Conservation (phyloP, 2,329 filamentous ascomycete genomes). For the Epichloe hybrida region DNA sequence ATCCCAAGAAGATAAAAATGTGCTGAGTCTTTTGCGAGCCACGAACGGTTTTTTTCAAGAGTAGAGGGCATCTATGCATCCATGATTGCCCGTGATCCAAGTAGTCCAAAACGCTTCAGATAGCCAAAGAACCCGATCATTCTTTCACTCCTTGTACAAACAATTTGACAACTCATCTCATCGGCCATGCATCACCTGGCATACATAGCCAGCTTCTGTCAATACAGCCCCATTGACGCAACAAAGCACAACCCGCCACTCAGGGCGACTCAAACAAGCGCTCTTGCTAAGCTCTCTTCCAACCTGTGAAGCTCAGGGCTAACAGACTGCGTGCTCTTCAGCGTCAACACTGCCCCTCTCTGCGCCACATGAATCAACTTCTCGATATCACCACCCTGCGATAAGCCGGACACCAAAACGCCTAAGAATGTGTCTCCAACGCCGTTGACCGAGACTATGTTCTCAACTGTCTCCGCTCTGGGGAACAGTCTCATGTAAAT, state of each 20-base stretch:
- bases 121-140: too few relatives aligned
- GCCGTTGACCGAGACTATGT: slow-evolving; percentile 83
- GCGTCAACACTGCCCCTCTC: slow-evolving; percentile 61
- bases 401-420: slow-evolving; percentile 66
- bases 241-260: neutral
- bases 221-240: too few relatives aligned
- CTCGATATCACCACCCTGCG: slow-evolving; percentile 40
- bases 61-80: too few relatives aligned
- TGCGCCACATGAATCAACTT: slow-evolving; percentile 70
- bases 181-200: too few relatives aligned
- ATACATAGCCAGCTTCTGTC: too few relatives aligned
- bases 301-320: slow-evolving; percentile 40
- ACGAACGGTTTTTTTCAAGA: too few relatives aligned
- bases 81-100: too few relatives aligned
- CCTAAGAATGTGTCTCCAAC: slow-evolving; percentile 90
- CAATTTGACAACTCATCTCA: too few relatives aligned
- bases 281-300: slow-evolving; percentile 22
- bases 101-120: too few relatives aligned
- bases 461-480: slow-evolving; percentile 48
- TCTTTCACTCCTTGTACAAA: too few relatives aligned
- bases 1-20: too few relatives aligned
- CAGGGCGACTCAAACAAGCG: neutral
- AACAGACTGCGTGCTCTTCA: slow-evolving; percentile 65
- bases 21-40: too few relatives aligned
- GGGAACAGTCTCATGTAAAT: slow-evolving; percentile 71